Conservation (phyloP, 1,284 basidiomycete species). For the Leccinum angustisporum region DNA sequence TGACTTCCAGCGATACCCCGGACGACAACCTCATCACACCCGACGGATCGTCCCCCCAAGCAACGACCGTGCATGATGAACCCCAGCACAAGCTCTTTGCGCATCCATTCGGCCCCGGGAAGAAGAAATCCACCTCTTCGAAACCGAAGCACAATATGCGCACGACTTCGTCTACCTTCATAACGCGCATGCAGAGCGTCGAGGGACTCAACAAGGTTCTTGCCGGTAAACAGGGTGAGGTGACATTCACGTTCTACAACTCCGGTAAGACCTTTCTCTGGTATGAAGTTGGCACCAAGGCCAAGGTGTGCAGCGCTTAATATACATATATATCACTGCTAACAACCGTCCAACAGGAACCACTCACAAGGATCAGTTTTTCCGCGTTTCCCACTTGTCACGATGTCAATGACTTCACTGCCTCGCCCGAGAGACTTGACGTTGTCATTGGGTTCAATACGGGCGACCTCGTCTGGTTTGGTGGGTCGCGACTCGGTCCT, state of each 20-base stretch:
- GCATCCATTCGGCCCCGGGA: conserved; percentile 43
- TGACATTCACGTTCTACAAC: conserved; percentile 84
- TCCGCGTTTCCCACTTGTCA: conserved; percentile 87
- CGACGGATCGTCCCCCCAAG: conserved; percentile 34
- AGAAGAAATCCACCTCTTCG: conserved; percentile 59
- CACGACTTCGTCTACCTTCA: conserved; percentile 87
- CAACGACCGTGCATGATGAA: conserved; percentile 29
- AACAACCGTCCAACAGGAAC: conserved; percentile 56
- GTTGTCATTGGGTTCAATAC: conserved; percentile 91
- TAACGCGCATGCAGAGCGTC: conserved; percentile 77
- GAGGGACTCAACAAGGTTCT: conserved; percentile 77
- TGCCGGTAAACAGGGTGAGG: conserved; percentile 78
- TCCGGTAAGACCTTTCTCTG: conserved; percentile 77
- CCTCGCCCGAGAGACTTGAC: conserved; percentile 78
- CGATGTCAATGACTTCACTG: conserved; percentile 80
- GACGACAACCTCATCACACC: conserved; percentile 53
- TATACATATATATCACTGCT: conserved; percentile 1
- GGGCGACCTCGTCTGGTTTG: conserved; percentile 92
- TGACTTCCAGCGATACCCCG: conserved; percentile 74
- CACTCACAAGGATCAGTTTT: conserved; percentile 84
- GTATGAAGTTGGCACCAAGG: conserved; percentile 76
- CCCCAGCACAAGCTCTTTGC: conserved; percentile 50
- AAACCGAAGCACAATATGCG: conserved; percentile 87
- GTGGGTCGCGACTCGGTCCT: conserved; percentile 39
- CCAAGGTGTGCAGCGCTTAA: conserved; percentile 56